Evolutionary conservation across 2,329 filamentous ascomycete genomes (phyloP).

Genomic region (Penicillium sp.): DNA sequence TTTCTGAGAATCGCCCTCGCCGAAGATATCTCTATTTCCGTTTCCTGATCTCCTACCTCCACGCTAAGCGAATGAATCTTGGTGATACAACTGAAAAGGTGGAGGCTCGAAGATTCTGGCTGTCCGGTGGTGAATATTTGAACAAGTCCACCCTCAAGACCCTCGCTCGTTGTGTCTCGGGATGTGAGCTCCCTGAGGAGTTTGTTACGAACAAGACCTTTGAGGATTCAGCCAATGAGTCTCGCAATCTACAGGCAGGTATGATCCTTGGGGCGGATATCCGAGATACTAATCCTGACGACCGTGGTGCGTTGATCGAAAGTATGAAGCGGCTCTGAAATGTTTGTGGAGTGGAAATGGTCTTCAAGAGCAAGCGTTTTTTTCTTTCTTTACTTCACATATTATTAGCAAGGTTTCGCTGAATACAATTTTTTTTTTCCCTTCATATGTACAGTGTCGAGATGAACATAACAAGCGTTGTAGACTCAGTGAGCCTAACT

Average conservation of each 20-base stretch:
- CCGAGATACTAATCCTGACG: not conserved
- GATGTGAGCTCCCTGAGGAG: constrained; percentile 9
- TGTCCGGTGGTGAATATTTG: constrained; percentile 10
- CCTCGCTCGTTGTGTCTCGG: constrained; percentile 10
- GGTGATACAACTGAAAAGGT: not conserved
- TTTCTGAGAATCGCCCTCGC: constrained; percentile 16
- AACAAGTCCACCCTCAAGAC: constrained; percentile 9
- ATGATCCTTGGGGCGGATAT: constrained; percentile 5
- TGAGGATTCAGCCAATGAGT: not conserved
- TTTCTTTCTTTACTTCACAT: not conserved
- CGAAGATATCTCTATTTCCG: constrained; percentile 23
- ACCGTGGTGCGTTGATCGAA: not conserved
- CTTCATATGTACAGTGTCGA: not conserved
- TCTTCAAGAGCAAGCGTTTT: not conserved
- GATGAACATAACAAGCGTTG: too few species aligned
- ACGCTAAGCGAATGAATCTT: not conserved
- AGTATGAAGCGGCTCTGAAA: not conserved
- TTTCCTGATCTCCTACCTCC: constrained; percentile 21
- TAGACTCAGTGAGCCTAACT: too few species aligned
- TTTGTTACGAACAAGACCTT: constrained; percentile 8
- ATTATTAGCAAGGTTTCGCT: not conserved
- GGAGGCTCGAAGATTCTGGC: constrained; percentile 12
- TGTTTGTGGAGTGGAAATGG: not conserved
- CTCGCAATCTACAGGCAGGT: constrained; percentile 3
- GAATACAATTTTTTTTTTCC: not conserved